A percentile compares a stretch with the other conserved stretches of the same genome.
Conservation (phyloP, 2,329 filamentous ascomycete genomes). For the Lithohypha guttulata region DNA sequence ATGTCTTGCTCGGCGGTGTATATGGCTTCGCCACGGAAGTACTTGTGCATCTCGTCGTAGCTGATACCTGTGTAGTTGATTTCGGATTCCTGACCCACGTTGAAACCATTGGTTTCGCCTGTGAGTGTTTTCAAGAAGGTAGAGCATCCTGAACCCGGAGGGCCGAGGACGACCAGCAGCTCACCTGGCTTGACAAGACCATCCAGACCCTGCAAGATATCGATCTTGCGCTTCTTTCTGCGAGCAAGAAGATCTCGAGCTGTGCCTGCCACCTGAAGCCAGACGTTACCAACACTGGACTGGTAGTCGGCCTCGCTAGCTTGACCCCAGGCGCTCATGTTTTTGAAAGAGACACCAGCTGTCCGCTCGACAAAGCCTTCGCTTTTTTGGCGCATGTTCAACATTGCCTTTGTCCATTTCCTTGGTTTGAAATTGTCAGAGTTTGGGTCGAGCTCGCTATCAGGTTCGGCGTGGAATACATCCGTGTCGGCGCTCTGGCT, state of each 20-base stretch:
- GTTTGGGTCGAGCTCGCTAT: constrained; percentile 34
- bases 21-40: constrained; percentile 70
- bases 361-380: constrained; percentile 29
- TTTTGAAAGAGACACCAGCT: constrained; percentile 31
- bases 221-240: constrained; percentile 35
- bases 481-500: constrained; percentile 11
- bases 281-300: constrained; percentile 34
- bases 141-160: constrained; percentile 50
- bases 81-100: constrained; percentile 54
- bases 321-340: constrained; percentile 31
- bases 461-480: constrained; percentile 20
- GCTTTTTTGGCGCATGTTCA: constrained; percentile 28
- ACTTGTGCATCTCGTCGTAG: constrained; percentile 60
- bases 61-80: constrained; percentile 72
- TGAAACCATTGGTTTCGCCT: constrained; percentile 69
- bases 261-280: constrained; percentile 27
- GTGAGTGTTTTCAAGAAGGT: constrained; percentile 74
- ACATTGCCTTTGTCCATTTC: constrained; percentile 38
- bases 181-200: constrained; percentile 50
- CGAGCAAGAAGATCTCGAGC: constrained; percentile 23
- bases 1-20: constrained; percentile 79
- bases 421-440: constrained; percentile 35
- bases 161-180: constrained; percentile 47
- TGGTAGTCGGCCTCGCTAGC: constrained; percentile 30
- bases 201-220: constrained; percentile 55